Conservation (phyloP, 1,139 yeast genomes). For the Pichia sp. region DNA sequence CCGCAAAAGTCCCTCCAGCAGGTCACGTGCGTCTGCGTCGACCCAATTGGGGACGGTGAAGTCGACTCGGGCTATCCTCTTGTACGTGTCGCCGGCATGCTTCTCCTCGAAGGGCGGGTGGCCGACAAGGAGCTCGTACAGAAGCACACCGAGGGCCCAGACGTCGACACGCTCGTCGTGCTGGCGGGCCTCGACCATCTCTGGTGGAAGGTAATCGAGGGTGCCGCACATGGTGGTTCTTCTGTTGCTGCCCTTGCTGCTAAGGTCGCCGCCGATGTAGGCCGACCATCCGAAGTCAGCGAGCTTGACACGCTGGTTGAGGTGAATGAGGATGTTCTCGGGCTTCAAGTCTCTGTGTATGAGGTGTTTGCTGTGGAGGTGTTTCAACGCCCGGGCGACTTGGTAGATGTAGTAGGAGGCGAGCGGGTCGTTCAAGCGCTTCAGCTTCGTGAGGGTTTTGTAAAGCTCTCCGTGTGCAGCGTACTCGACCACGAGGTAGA, state of each 20-base stretch:
- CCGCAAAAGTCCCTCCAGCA: not conserved
- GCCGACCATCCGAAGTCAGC: slow-evolving; percentile 99
- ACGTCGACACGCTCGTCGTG: slow-evolving; percentile 80
- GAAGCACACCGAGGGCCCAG: slow-evolving; percentile 88
- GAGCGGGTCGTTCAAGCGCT: slow-evolving; percentile 39
- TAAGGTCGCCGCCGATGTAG: slow-evolving; percentile 28
- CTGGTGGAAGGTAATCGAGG: slow-evolving; percentile 90
- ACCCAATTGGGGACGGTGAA: slow-evolving; percentile 13
- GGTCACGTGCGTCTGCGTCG: slow-evolving; percentile 6
- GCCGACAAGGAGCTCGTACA: slow-evolving; percentile 85
- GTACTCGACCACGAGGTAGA: slow-evolving; percentile 80
- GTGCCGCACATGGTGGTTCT: slow-evolving; percentile 93
- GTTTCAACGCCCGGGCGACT: slow-evolving; percentile 69
- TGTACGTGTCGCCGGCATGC: slow-evolving; percentile 65
- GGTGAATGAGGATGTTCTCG: slow-evolving; percentile 76
- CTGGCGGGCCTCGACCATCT: slow-evolving; percentile 80
- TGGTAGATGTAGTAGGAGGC: slow-evolving; percentile 17
- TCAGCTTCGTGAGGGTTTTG: slow-evolving; percentile 32
- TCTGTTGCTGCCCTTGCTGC: slow-evolving; percentile 28
- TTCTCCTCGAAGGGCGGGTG: slow-evolving; percentile 85
- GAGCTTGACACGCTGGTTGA: slow-evolving; percentile 68
- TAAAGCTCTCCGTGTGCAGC: slow-evolving; percentile 86
- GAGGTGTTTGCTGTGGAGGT: slow-evolving; percentile 73
- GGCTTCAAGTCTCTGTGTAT: slow-evolving; percentile 94
- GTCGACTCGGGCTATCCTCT: slow-evolving; percentile 74